phyloP scores from a whole-genome alignment of 345 rosid species.

The Camelina neglecta region DNA sequence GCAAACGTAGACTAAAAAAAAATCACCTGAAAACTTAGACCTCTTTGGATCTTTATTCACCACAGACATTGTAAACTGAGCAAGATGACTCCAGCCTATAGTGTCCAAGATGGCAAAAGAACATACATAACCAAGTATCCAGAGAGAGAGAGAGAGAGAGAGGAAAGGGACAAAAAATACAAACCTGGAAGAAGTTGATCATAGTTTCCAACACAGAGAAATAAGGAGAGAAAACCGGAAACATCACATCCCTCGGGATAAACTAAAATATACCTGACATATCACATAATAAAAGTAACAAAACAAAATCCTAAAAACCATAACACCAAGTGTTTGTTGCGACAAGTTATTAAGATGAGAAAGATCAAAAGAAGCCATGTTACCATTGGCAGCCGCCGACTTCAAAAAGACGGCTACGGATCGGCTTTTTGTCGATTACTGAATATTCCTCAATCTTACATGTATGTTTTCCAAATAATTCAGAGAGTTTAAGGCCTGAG shows the following conservation, averaged over 20 bases:
- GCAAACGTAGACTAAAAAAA: not conserved
- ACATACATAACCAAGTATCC: constrained; percentile 2
- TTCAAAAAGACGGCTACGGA: constrained; percentile 70
- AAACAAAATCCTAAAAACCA: not conserved
- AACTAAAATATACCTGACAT: constrained; percentile 75
- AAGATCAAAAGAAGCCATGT: constrained; percentile 13
- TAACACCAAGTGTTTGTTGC: not conserved
- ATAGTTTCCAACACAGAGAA: constrained; percentile 60
- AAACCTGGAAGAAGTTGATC: constrained; percentile 93
- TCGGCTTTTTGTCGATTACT: constrained; percentile 74
- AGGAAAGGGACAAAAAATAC: constrained; percentile 9
- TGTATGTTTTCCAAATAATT: constrained; percentile 65
- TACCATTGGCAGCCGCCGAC: constrained; percentile 91
- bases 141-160: not conserved
- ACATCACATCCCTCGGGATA: constrained; percentile 94
- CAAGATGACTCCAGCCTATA: constrained; percentile 45
- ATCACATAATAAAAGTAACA: constrained; percentile 31
- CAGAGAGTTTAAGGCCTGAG: constrained; percentile 75
- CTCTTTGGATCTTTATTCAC: constrained; percentile 82
- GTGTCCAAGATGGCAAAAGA: constrained; percentile 24
- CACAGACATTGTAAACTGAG: constrained; percentile 90
- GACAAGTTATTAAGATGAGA: not conserved
- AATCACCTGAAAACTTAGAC: constrained; percentile 75
- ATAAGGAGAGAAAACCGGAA: constrained; percentile 61
- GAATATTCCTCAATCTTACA: constrained; percentile 88